Evolutionary conservation across 2,329 filamentous ascomycete species (phyloP), one percentile per base, ranked within the genome.

Genomic region (Aspergillus glaucus): DNA sequence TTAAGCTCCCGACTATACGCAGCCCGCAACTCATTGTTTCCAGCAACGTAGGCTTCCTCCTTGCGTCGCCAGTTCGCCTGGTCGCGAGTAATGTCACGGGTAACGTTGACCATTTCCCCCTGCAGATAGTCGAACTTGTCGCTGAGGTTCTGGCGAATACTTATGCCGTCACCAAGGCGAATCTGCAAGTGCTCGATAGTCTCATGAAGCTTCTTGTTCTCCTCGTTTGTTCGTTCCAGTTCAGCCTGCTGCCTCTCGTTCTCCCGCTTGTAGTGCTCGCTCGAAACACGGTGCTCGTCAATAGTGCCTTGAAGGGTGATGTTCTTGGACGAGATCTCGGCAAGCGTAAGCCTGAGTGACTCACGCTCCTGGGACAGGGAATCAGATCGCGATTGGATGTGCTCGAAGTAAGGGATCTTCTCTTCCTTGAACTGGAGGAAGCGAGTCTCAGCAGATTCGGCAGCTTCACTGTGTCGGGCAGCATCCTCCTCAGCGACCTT

Each of bases 111-210:
- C 85, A 97, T 92, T 58, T 96, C 89, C 54, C 89, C 81, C 68
- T 97, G 91, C 36, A 98, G 75, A 51, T 83, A 83, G 58, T 92
- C 82, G 61, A 96, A 87, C 69, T 93, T 95, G 65, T 77, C 76
- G 56, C 89, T 85, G 80, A 94, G 91, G 52, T 79, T 83, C 64
- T 95, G 88, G 50, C 90, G 85, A 50, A 94, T 80, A 54, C 86
- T 83, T 62, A 91, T 84, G 61, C 89, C 92, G 71, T 95, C 91
- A 61, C 93, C 85, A 39, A 93, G 81, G 63, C 95, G 90, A 42
- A 80, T 80, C 53, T 84, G 82, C 48, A 95, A 77, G 19, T 83
- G 85, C 52, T 85, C 81, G 50, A 95, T 81, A 26, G 84, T 83
- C 63, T 81, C 83, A 58, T 84, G 83, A 49, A 96, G 75, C 55